Evolutionary conservation across 108 stramenopile genomes (phyloP).

Genomic region (Schizochytrium sp.): DNA sequence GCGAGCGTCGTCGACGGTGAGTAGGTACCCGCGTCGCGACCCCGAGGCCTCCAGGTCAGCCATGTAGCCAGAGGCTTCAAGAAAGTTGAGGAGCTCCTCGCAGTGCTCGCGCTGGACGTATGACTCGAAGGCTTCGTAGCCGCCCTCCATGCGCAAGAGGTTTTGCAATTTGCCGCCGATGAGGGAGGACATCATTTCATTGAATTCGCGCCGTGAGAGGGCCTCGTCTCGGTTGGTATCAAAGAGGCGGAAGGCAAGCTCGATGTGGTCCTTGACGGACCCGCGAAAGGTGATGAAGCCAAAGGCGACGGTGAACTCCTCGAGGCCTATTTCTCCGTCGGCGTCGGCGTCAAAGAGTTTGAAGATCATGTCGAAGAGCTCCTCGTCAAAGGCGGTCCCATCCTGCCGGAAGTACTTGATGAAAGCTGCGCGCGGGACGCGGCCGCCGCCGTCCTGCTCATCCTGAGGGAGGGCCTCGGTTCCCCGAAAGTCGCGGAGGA

Average conservation of each 20-base stretch:
- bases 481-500: background rate
- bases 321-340: background rate
- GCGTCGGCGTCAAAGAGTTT: slow-evolving; percentile 5
- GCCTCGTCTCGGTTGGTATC: background rate
- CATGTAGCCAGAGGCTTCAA: background rate
- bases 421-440: background rate
- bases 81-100: background rate
- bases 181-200: background rate
- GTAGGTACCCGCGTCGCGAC: background rate
- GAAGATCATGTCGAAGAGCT: slow-evolving; percentile 2
- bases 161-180: background rate
- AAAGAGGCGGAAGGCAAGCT: background rate
- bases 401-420: background rate
- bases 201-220: background rate
- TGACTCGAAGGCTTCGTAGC: background rate
- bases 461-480: background rate
- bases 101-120: background rate
- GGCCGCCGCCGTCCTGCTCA: background rate
- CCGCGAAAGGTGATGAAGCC: background rate
- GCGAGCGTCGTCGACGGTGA: background rate
- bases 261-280: background rate
- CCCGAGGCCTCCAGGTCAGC: too few relatives aligned
- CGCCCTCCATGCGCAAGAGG: background rate
- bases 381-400: background rate
- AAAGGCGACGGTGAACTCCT: background rate